Evolutionary conservation across 768 basidiomycete species (phyloP), one percentile per base, ranked within the genome.

Genomic region (Boletus tomentosulus): DNA sequence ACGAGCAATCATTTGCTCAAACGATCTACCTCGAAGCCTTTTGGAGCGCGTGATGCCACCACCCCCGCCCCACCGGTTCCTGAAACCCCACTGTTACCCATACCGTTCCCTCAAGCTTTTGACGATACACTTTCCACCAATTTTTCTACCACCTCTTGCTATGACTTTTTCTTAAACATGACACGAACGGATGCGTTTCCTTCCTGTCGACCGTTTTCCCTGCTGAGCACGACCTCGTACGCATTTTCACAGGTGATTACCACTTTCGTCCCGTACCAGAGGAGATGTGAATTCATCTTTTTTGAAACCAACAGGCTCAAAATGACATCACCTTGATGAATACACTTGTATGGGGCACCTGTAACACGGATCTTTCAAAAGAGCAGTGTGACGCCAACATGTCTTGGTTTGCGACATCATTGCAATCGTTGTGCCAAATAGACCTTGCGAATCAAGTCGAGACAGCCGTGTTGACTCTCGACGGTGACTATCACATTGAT

Each of bases 71-170:
- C 65, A 31, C 59, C 71, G 8, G 60, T 70, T 57, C 49, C 74
- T 60, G 35, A 51, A 63, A 27, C 61, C 4, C 81, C 86, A 2
- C 55, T 59, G 7, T 76, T 91, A 25, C 87, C 89, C 8, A 82
- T 81, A 6, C 90, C 90, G 0, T 91, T 92, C 66, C 87, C 87
- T 4, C 87, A 89, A 57, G 77, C 88, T 0, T 84, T 84, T 64
- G 89, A 89, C 63, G 74, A 78, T 5, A 76, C 77, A 3, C 65
- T 92, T 47, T 72, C 79, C 15, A 67, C 76, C 41, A 88, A 90
- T 66, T 91, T 89, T 62, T 81, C 86, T 15, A 82, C 83, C 33
- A 58, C 69, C 13, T 68, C 75, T 43, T 95, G 92, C 63, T 77
- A 80, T 45, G 74, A 76, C 42, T 93, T 92, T 69, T 87, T 93